phyloP scores from a whole-genome alignment of 2,329 filamentous ascomycete species.

The Colletotrichum musicola region DNA sequence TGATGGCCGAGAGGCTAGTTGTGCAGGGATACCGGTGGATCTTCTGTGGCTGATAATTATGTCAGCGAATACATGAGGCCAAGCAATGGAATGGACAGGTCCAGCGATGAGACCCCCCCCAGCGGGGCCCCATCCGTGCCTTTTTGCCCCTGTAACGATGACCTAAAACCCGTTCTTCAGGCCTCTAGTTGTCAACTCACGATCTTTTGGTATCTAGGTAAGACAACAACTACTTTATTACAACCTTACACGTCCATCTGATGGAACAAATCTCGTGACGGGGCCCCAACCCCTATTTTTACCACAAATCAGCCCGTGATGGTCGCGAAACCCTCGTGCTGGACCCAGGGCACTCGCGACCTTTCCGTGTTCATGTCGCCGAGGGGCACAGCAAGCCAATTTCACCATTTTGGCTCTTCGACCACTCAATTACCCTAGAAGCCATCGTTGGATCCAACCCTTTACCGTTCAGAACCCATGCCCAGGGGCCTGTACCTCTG shows the following conservation, averaged over 20 bases:
- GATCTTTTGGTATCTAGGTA: too few species aligned
- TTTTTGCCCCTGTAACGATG: too few species aligned
- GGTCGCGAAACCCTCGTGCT: neutral
- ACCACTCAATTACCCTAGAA: constrained; percentile 12
- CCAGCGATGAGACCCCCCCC: too few species aligned
- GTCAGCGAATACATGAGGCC: too few species aligned
- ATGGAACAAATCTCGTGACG: neutral
- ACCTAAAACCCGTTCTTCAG: too few species aligned
- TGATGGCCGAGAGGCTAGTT: neutral
- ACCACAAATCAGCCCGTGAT: neutral
- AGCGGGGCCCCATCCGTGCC: too few species aligned
- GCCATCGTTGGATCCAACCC: neutral
- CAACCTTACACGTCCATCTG: too few species aligned
- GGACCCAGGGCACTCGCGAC: neutral
- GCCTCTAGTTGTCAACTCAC: too few species aligned
- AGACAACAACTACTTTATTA: too few species aligned
- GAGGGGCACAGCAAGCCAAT: constrained; percentile 22
- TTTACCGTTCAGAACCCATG: neutral
- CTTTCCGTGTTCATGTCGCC: constrained; percentile 16
- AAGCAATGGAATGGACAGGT: too few species aligned
- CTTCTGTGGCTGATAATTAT: too few species aligned
- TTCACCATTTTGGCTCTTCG: neutral
- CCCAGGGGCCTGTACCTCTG: neutral
- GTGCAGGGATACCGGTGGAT: neutral
- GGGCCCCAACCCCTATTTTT: neutral